Percentiles rank a stretch among this genome's conserved stretches.
Conservation (phyloP, 1,284 basidiomycete species). For the Puccinia horiana region DNA sequence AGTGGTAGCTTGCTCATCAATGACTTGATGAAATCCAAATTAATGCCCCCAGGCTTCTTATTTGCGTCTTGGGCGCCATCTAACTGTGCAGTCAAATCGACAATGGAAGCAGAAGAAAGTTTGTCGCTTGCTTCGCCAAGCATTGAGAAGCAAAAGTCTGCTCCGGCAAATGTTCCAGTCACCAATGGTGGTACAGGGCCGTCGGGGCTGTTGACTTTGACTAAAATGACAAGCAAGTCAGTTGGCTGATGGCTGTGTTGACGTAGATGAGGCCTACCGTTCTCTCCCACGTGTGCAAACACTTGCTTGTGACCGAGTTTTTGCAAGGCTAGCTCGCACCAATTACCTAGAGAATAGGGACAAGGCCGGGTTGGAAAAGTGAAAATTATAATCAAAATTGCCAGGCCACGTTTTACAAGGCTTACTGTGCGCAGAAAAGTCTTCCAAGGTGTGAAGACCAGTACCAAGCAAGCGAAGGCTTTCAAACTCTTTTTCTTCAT, state of each 20-base stretch:
- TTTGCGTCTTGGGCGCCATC: constrained; percentile 61
- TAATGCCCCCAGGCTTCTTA: constrained; percentile 54
- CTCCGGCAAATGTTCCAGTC: constrained; percentile 83
- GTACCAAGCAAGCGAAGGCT: constrained; percentile 54
- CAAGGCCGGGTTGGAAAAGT: not conserved
- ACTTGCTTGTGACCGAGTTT: constrained; percentile 74
- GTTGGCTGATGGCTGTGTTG: not conserved
- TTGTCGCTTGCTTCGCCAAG: constrained; percentile 66
- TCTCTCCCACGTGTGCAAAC: constrained; percentile 86
- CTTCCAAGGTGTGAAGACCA: constrained; percentile 74
- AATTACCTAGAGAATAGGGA: constrained; percentile 57
- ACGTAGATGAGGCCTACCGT: constrained; percentile 59
- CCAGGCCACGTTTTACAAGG: not conserved
- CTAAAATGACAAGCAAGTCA: constrained; percentile 5
- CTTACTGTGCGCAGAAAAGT: constrained; percentile 76
- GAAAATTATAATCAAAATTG: not conserved
- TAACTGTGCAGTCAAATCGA: constrained; percentile 79
- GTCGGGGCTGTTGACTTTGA: constrained; percentile 73
- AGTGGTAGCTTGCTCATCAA: constrained; percentile 50
- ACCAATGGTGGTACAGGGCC: constrained; percentile 81
- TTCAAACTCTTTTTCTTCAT: constrained; percentile 60
- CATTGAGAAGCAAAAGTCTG: constrained; percentile 69
- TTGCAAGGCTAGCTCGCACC: constrained; percentile 65
- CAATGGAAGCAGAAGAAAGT: constrained; percentile 74
- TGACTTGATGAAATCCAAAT: constrained; percentile 55